Evolutionary conservation across 257 asterid species (phyloP).

Genomic region (Buddleja alternifolia): DNA sequence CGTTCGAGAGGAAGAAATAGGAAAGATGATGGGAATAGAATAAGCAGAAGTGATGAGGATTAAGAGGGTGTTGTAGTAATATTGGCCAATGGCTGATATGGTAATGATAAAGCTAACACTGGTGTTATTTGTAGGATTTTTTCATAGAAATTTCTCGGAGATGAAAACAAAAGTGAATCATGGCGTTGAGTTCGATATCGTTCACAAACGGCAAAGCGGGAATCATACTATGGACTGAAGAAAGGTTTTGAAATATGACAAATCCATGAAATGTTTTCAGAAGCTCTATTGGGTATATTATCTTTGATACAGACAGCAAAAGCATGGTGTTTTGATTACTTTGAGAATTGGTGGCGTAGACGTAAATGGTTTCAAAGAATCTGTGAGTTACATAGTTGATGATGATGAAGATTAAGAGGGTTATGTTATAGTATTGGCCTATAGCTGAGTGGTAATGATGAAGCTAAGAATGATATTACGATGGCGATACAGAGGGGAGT

Average conservation of each 20-base stretch:
- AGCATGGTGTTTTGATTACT: too few species aligned
- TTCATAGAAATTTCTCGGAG: background rate
- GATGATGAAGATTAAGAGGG: conserved; percentile 30
- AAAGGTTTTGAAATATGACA: too few species aligned
- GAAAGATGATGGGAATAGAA: conserved; percentile 46
- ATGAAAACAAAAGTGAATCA: conserved; percentile 5
- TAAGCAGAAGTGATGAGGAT: conserved; percentile 35
- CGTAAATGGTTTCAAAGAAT: too few species aligned
- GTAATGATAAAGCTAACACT: background rate
- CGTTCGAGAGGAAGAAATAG: conserved; percentile 16
- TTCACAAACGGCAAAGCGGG: background rate
- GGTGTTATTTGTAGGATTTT: background rate
- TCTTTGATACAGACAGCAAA: too few species aligned
- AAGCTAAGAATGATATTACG: background rate
- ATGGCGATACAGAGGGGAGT: background rate
- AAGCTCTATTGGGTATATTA: too few species aligned
- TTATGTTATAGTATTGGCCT: background rate
- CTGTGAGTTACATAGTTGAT: too few species aligned
- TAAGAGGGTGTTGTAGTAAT: conserved; percentile 1
- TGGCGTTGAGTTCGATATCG: background rate
- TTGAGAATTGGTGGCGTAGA: too few species aligned
- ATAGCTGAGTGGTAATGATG: background rate
- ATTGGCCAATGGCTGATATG: background rate
- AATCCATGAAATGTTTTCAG: too few species aligned
- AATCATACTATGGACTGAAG: background rate